Evolutionary conservation across 1,139 yeast genomes (phyloP), one percentile per base, ranked within the genome.

Genomic region (Arxiozyma slooffiae): DNA sequence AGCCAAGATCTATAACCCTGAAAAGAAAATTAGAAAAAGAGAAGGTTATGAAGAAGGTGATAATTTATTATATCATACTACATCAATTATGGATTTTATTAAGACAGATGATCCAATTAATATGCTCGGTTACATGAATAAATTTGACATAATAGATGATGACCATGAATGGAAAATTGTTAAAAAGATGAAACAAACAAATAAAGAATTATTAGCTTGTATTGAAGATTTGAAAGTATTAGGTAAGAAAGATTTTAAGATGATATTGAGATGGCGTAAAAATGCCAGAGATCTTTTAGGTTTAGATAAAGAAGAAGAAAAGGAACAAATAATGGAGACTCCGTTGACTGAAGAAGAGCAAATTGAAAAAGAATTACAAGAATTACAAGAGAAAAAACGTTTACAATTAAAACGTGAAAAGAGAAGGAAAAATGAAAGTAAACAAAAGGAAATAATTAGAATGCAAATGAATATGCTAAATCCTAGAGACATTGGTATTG

Each of bases 1-100:
- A 70, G 89, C 95, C 14, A 89, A 89, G 66, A 85, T 92, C 42
- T 92, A 82, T 71, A 89, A 92, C 63, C 98, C 98, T 0, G 97
- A 90, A 62, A 81, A 84, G 70, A 88, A 87, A 68, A 80, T 78
- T 54, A 82, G 97, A 71, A 85, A 82, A 67, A 85, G 99, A 79
- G 86, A 85, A 59, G 99, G 99, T 77, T 92, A 92, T 71, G 97
- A 87, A 55, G 98, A 92, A 65, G 96, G 95, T 49, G 96, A 92
- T 63, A 81, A 85, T 63, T 73, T 82, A 34, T 80, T 83, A 59
- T 86, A 80, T 66, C 92, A 89, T 60, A 80, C 81, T 18, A 75
- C 79, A 73, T 78, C 88, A 21, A 74, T 89, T 6, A 68, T 88
- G 67, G 97, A 92, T 16, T 90, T 92, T 70, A 79, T 94, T 48